Percentiles rank a stretch among this genome's conserved stretches.
phyloP scores from a whole-genome alignment of 495 filamentous ascomycete genomes.

The Clavariopsis aquatica region DNA sequence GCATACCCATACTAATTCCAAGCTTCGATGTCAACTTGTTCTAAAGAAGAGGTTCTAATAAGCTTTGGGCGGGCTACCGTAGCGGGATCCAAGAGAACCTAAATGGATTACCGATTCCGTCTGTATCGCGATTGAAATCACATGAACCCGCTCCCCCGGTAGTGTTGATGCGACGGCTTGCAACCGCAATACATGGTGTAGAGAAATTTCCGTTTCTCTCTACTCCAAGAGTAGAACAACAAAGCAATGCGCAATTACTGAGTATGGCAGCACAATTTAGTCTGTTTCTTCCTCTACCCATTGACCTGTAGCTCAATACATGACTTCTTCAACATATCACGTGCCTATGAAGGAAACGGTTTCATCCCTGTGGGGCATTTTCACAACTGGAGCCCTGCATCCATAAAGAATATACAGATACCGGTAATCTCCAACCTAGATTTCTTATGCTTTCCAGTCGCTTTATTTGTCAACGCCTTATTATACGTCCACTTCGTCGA shows the following conservation, averaged over 20 bases:
- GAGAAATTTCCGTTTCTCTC: background rate
- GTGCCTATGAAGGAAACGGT: background rate
- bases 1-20: too few species aligned
- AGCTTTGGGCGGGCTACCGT: too few species aligned
- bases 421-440: background rate
- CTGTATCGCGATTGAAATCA: too few species aligned
- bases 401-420: background rate
- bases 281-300: background rate
- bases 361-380: background rate
- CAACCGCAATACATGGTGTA: too few species aligned
- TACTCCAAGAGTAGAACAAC: background rate
- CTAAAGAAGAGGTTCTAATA: too few species aligned
- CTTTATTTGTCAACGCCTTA: background rate
- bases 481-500: too few species aligned
- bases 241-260: background rate
- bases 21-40: too few species aligned
- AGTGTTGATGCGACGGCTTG: too few species aligned
- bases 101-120: too few species aligned
- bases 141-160: too few species aligned
- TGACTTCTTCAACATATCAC: background rate
- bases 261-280: background rate
- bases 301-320: background rate
- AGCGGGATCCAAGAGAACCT: too few species aligned
- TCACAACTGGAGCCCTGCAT: background rate
- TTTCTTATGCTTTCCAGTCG: too few species aligned